A percentile compares a stretch with the other conserved stretches of the same genome.
phyloP scores from a whole-genome alignment of 805 yeast species.

The Candida golubevii region DNA sequence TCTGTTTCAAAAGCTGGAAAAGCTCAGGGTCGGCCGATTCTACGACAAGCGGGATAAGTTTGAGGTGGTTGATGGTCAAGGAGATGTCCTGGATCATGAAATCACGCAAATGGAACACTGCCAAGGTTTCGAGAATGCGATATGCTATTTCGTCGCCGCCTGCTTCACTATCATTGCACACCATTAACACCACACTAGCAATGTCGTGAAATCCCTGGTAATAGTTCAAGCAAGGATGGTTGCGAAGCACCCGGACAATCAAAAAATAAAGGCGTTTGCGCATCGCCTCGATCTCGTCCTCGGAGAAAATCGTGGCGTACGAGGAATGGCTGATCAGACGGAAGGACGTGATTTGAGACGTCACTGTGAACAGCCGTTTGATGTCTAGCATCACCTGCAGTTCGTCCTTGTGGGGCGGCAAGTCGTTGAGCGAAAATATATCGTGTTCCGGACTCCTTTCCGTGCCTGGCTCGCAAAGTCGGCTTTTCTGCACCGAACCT shows the following conservation, averaged over 20 bases:
- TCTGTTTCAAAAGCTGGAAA: conserved; percentile 40
- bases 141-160: conserved; percentile 31
- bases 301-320: conserved; percentile 31
- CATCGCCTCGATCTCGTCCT: conserved; percentile 29
- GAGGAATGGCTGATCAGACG: conserved; percentile 20
- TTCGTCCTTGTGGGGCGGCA: conserved; percentile 62
- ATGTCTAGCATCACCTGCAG: conserved; percentile 78
- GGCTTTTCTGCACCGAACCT: neutral
- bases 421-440: conserved; percentile 17
- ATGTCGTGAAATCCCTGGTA: conserved; percentile 95
- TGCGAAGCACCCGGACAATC: conserved; percentile 53
- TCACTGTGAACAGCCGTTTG: conserved; percentile 56
- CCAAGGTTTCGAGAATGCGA: conserved; percentile 48
- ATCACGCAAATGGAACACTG: conserved; percentile 69
- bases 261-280: conserved; percentile 39
- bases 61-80: conserved; percentile 61
- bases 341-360: conserved; percentile 27
- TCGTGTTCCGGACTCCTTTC: neutral
- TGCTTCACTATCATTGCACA: conserved; percentile 32
- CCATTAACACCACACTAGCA: conserved; percentile 59
- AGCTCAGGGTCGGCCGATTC: conserved; percentile 43
- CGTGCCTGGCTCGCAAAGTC: neutral
- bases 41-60: conserved; percentile 61
- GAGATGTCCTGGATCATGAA: conserved; percentile 73
- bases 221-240: conserved; percentile 61